These are phyloP conservation scores for Quercus suber DNA, from an alignment of 306 rosid species.

Conservation along the genomic window DNA sequence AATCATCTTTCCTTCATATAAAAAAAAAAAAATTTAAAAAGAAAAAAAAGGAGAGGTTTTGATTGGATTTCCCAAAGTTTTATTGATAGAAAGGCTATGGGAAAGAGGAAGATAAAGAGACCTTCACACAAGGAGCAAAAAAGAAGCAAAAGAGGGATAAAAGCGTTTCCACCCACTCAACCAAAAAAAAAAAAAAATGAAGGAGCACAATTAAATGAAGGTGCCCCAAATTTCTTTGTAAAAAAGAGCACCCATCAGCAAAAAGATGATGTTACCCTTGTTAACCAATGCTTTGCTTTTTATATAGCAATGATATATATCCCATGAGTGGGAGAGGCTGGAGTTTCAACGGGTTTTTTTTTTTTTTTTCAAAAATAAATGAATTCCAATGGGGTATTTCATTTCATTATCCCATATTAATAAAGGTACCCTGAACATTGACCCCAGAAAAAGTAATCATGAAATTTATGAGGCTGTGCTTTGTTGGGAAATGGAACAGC, in stretches of 20 bases:
- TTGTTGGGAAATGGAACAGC: neutral
- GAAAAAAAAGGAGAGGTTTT: constrained; percentile 30
- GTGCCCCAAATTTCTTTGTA: neutral
- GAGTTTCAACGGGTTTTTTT: neutral
- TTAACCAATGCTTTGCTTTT: neutral
- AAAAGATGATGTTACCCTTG: neutral
- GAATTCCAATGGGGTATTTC: too few species aligned
- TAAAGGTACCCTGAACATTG: neutral
- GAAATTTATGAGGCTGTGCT: neutral
- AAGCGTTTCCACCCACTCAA: constrained; percentile 35
- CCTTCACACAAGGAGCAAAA: constrained; percentile 42
- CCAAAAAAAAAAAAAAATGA: neutral
- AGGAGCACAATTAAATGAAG: neutral
- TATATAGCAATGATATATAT: neutral
- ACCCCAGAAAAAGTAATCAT: neutral
- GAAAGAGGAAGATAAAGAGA: constrained; percentile 50
- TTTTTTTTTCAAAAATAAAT: too few species aligned
- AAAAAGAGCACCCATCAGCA: neutral
- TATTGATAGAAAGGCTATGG: constrained; percentile 38
- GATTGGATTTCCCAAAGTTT: constrained; percentile 47
- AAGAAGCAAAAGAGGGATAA: constrained; percentile 43
- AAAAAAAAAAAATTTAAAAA: neutral
- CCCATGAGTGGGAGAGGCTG: neutral
- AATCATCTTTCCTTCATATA: constrained; percentile 27
- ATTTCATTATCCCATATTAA: neutral